These are phyloP conservation scores for Arachis monticola DNA, from an alignment of 331 rosid genomes.

Conservation along the genomic window DNA sequence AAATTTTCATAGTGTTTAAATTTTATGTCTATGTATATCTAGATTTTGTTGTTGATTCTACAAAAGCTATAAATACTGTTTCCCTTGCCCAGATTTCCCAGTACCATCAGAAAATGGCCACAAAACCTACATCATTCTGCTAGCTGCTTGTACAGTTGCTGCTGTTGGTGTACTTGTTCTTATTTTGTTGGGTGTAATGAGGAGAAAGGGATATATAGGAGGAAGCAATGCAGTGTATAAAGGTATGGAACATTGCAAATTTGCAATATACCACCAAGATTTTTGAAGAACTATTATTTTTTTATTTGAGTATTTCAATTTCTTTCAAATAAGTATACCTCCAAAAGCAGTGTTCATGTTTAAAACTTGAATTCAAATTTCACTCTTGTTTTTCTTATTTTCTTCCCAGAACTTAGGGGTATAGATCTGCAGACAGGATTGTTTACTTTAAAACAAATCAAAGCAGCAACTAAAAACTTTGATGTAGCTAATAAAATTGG, in stretches of 20 bases:
- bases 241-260: conserved; percentile 49
- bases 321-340: neutral
- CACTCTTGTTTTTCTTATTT: neutral
- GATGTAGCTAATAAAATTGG: conserved; percentile 79
- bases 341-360: neutral
- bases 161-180: conserved; percentile 49
- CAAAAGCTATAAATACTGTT: conserved; percentile 18
- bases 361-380: conserved; percentile 31
- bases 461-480: conserved; percentile 76
- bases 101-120: conserved; percentile 52
- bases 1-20: neutral
- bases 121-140: conserved; percentile 36
- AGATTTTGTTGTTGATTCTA: conserved; percentile 33
- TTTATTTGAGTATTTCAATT: neutral
- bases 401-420: conserved; percentile 67
- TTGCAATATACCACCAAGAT: conserved; percentile 6
- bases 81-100: conserved; percentile 65
- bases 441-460: conserved; percentile 79
- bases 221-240: conserved; percentile 73
- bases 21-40: conserved; percentile 15
- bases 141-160: conserved; percentile 45
- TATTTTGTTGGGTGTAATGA: conserved; percentile 55
- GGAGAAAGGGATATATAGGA: conserved; percentile 72
- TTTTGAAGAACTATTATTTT: conserved; percentile 7
- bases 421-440: conserved; percentile 81